A percentile compares a stretch with the other conserved stretches of the same genome.
These are phyloP conservation scores for Ogataea hybrid DNA, from an alignment of 1,139 yeast species.

Conservation along the genomic window DNA sequence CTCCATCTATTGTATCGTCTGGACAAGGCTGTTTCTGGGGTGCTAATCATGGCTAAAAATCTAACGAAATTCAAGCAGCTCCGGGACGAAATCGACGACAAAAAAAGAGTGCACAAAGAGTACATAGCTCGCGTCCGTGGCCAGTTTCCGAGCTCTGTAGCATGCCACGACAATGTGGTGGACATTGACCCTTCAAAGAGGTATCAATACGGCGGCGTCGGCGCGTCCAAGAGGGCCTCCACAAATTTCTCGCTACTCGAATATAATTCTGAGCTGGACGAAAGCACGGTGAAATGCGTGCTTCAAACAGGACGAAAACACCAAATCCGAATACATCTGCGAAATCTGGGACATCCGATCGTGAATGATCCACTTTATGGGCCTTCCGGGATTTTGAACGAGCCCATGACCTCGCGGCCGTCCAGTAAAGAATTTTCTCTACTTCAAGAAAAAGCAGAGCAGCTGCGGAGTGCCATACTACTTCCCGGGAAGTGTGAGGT, in stretches of 20 bases:
- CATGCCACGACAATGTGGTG: constrained; percentile 27
- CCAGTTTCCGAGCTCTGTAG: constrained; percentile 41
- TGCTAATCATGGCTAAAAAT: constrained; percentile 57
- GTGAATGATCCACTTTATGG: constrained; percentile 63
- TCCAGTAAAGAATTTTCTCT: constrained; percentile 17
- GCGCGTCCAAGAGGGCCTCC: constrained; percentile 35
- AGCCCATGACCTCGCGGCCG: constrained; percentile 13
- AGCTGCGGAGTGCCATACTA: constrained; percentile 5
- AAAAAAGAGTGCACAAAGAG: constrained; percentile 39
- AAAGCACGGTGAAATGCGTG: constrained; percentile 59
- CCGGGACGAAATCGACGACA: constrained; percentile 34
- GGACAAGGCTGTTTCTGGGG: constrained; percentile 74
- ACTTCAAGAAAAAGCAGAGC: constrained; percentile 7
- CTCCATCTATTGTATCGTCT: constrained; percentile 65
- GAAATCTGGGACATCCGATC: constrained; percentile 66
- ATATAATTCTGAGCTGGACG: constrained; percentile 36
- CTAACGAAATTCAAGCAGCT: constrained; percentile 40
- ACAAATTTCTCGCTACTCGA: constrained; percentile 39
- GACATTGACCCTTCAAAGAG: constrained; percentile 28
- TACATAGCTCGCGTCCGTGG: constrained; percentile 68
- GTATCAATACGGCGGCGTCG: constrained; percentile 42
- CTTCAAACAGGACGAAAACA: constrained; percentile 78
- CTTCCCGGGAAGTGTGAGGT: constrained; percentile 36
- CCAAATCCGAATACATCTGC: constrained; percentile 72
- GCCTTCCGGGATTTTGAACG: constrained; percentile 6